Conservation (phyloP, 2,329 filamentous ascomycete genomes). For the Stylonectria norvegica region DNA sequence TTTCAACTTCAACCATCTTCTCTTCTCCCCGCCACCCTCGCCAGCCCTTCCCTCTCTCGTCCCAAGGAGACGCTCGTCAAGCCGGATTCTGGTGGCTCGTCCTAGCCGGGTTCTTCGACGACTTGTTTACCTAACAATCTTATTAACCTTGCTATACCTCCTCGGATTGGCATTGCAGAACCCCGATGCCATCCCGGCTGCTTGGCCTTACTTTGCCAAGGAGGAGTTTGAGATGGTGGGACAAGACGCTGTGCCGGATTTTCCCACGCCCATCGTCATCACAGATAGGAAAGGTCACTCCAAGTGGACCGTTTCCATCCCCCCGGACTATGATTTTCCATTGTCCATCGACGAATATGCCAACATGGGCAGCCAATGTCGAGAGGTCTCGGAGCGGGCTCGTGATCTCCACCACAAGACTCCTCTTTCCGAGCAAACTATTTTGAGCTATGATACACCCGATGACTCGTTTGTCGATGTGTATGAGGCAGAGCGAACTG, state of each 20-base stretch:
- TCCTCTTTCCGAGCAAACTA: constrained; percentile 41
- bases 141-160: constrained; percentile 52
- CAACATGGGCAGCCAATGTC: constrained; percentile 65
- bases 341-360: constrained; percentile 62
- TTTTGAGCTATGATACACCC: constrained; percentile 54
- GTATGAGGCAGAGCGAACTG: constrained; percentile 62
- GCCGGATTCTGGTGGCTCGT: constrained; percentile 44
- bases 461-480: constrained; percentile 75
- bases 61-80: constrained; percentile 60
- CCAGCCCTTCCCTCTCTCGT: constrained; percentile 67
- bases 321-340: constrained; percentile 63
- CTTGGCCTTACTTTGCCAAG: constrained; percentile 42
- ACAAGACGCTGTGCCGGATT: constrained; percentile 63
- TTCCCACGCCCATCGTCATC: constrained; percentile 69
- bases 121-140: constrained; percentile 50
- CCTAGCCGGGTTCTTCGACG: constrained; percentile 57
- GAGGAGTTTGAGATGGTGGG: constrained; percentile 65
- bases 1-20: constrained; percentile 64
- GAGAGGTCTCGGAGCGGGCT: constrained; percentile 59
- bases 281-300: constrained; percentile 61
- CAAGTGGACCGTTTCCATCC: constrained; percentile 81
- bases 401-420: constrained; percentile 41
- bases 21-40: constrained; percentile 66
- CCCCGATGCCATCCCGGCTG: constrained; percentile 27
- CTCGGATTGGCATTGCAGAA: constrained; percentile 27